phyloP scores from a whole-genome alignment of 129 eudicot genomes.

The Chrysanthemum seticuspe region DNA sequence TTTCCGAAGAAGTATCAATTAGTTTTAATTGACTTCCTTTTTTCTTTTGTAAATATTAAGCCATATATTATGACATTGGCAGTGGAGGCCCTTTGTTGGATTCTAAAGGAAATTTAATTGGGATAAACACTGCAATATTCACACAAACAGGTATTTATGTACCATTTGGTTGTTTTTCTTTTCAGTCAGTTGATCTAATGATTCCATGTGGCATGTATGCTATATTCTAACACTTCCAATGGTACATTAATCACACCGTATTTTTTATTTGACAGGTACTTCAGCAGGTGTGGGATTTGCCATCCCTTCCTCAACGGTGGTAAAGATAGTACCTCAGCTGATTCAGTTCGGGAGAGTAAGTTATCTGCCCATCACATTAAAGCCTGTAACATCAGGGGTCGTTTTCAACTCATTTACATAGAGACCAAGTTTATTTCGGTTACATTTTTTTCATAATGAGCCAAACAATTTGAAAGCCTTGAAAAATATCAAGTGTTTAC shows the following conservation, averaged over 20 bases:
- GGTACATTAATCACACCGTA: not conserved
- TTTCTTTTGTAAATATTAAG: conserved; percentile 4
- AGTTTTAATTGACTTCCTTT: not conserved
- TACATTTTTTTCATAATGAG: no score
- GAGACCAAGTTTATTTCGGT: no score
- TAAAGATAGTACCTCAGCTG: conserved; percentile 80
- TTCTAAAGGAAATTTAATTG: conserved; percentile 88
- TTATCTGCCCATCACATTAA: conserved; percentile 2
- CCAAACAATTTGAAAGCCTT: no score
- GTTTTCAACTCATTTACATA: no score
- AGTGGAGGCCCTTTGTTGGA: conserved; percentile 97
- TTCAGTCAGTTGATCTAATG: not conserved
- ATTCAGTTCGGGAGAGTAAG: conserved; percentile 86
- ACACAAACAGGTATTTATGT: conserved; percentile 74
- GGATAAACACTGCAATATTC: conserved; percentile 95
- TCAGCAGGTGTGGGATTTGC: conserved; percentile 99
- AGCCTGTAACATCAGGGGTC: no score
- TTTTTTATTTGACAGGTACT: conserved; percentile 55
- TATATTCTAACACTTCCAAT: not conserved
- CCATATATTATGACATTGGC: conserved; percentile 23
- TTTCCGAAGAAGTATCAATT: not conserved
- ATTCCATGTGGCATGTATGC: not conserved
- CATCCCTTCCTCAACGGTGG: conserved; percentile 87
- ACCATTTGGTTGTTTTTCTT: not conserved
- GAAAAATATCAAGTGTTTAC: no score